A percentile compares a stretch with the other conserved stretches of the same genome.
phyloP scores from a whole-genome alignment of 257 asterid species.

The Primulina tabacum region DNA sequence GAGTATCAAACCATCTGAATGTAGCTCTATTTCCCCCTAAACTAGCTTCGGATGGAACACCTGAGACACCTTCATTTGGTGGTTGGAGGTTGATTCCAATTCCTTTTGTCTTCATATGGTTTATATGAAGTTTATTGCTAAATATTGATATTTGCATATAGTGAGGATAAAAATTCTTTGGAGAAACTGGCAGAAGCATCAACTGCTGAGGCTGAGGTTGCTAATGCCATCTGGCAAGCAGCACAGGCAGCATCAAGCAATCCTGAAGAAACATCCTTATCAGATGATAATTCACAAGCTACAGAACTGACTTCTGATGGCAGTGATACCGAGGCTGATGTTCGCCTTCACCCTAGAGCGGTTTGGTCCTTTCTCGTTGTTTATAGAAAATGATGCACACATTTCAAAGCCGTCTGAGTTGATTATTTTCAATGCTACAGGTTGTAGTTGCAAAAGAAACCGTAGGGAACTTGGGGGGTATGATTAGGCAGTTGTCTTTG shows the following conservation, averaged over 20 bases:
- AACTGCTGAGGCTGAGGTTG: slow-evolving; percentile 98
- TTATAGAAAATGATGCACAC: slow-evolving; percentile 10
- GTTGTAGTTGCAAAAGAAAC: slow-evolving; percentile 98
- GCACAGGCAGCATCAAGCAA: slow-evolving; percentile 72
- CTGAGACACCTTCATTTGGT: slow-evolving; percentile 54
- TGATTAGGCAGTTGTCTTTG: slow-evolving; percentile 93
- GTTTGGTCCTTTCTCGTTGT: slow-evolving; percentile 40
- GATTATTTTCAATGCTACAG: slow-evolving; percentile 43
- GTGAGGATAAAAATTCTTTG: slow-evolving; percentile 77
- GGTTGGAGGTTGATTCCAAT: slow-evolving; percentile 53
- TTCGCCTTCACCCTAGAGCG: slow-evolving; percentile 95
- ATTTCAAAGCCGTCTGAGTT: slow-evolving; percentile 16
- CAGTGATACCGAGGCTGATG: slow-evolving; percentile 78
- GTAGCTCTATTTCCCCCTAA: slow-evolving; percentile 37
- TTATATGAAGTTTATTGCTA: slow-evolving; percentile 12
- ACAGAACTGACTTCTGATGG: slow-evolving; percentile 74
- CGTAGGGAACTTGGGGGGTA: slow-evolving; percentile 93
- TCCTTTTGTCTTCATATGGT: slow-evolving; percentile 20
- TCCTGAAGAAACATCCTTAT: slow-evolving; percentile 66
- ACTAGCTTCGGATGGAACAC: slow-evolving; percentile 47
- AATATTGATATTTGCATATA: slow-evolving; percentile 29
- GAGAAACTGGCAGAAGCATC: slow-evolving; percentile 91
- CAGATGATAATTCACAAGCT: slow-evolving; percentile 71
- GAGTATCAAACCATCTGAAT: slow-evolving; percentile 36
- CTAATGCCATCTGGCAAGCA: slow-evolving; percentile 91